Evolutionary conservation across 73 alveolate genomes (phyloP).

Genomic region (Tetrahymena thermophila): DNA sequence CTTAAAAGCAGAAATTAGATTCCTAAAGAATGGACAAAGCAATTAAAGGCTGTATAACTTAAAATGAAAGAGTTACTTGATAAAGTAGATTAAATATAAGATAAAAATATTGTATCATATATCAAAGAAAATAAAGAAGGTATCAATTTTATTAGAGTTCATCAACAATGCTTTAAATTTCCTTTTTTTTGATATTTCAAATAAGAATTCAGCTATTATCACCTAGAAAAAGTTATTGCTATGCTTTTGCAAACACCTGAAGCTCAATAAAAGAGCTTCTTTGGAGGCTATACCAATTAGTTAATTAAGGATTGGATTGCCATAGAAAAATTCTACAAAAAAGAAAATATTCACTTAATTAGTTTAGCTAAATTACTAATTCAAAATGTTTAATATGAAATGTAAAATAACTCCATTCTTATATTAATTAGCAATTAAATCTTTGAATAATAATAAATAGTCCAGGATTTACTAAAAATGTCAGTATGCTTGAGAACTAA

Average conservation of each 20-base stretch:
- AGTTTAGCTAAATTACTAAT: not conserved
- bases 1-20: not conserved
- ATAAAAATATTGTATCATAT: not conserved
- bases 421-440: not conserved
- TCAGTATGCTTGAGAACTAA: not conserved
- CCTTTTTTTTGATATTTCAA: not conserved
- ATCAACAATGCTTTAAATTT: not conserved
- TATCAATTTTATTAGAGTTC: not conserved
- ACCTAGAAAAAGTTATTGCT: not conserved
- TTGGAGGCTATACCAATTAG: not conserved
- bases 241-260: not conserved
- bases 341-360: not conserved
- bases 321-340: not conserved
- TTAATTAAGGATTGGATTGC: not conserved
- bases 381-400: not conserved
- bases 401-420: not conserved
- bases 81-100: not conserved
- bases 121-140: not conserved
- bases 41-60: not conserved
- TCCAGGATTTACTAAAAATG: not conserved
- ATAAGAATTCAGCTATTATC: not conserved
- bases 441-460: not conserved
- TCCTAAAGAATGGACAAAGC: not conserved
- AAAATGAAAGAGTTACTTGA: not conserved
- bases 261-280: not conserved